phyloP scores from a whole-genome alignment of 768 basidiomycete genomes.

The Galerina marginata region DNA sequence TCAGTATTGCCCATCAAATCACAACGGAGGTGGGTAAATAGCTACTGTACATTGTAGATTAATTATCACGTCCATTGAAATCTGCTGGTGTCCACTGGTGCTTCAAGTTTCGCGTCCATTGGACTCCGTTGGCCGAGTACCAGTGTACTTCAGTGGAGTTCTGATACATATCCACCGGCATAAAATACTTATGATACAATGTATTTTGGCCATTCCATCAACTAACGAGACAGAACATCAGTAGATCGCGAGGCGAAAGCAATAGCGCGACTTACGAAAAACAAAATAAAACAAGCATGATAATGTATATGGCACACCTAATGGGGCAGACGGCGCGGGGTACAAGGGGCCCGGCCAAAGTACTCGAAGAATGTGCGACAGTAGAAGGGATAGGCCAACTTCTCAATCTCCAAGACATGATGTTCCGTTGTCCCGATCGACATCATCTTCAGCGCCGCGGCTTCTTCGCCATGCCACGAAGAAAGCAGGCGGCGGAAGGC shows the following conservation, averaged over 20 bases:
- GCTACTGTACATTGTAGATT: too few species aligned
- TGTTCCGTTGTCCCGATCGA: not conserved
- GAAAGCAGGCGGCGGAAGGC: constrained; percentile 8
- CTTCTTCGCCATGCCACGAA: not conserved
- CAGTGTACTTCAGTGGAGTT: too few species aligned
- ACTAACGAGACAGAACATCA: not conserved
- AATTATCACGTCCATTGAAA: too few species aligned
- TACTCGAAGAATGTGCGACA: constrained; percentile 16
- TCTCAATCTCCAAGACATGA: constrained; percentile 4
- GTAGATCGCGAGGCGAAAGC: too few species aligned
- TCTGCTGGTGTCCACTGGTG: too few species aligned
- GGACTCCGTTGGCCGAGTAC: too few species aligned
- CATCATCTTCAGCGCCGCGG: not conserved
- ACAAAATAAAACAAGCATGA: not conserved
- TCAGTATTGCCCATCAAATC: too few species aligned
- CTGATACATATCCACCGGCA: too few species aligned
- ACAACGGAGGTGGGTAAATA: too few species aligned
- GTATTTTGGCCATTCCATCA: too few species aligned
- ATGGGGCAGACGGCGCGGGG: not conserved
- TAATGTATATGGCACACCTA: not conserved
- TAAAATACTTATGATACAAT: too few species aligned
- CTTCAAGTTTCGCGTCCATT: too few species aligned
- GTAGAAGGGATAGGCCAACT: constrained; percentile 11
- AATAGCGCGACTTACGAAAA: not conserved
- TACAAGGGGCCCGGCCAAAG: constrained; percentile 11